These are phyloP conservation scores for Onygenales sp. DNA, from an alignment of 2,329 filamentous ascomycete species.

Conservation along the genomic window DNA sequence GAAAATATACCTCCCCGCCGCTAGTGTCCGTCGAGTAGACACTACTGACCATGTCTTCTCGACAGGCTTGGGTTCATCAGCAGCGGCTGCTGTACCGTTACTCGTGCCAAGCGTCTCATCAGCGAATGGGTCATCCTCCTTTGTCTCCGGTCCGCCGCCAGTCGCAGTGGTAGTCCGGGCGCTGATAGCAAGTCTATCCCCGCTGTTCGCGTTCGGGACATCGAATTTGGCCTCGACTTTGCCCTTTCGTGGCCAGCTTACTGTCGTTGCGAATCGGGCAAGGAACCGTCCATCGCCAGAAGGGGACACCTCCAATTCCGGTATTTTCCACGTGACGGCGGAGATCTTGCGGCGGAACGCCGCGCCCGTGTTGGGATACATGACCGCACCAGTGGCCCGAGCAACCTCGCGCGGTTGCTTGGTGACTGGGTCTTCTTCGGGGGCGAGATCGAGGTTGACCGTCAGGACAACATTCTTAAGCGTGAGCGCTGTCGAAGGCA, in stretches of 20 bases:
- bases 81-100: conserved; percentile 14
- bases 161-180: conserved; percentile 15
- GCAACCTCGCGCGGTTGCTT: conserved; percentile 34
- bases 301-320: conserved; percentile 44
- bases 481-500: conserved; percentile 38
- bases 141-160: conserved; percentile 15
- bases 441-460: conserved; percentile 31
- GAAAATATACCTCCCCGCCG: conserved; percentile 67
- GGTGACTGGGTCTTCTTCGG: conserved; percentile 34
- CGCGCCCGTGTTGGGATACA: conserved; percentile 37
- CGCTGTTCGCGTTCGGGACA: conserved; percentile 43
- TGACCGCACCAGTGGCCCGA: conserved; percentile 33
- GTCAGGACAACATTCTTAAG: conserved; percentile 73
- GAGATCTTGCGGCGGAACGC: conserved; percentile 38
- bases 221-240: conserved; percentile 81
- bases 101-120: conserved; percentile 24
- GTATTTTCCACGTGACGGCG: conserved; percentile 36
- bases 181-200: conserved; percentile 58
- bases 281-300: conserved; percentile 62
- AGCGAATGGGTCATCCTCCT: conserved; percentile 38
- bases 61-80: conserved; percentile 14
- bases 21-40: conserved; percentile 55
- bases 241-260: conserved; percentile 60
- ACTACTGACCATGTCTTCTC: conserved; percentile 55
- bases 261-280: conserved; percentile 69